Conservation (phyloP, 2,329 filamentous ascomycete genomes). For the Claviceps lovelessii region DNA sequence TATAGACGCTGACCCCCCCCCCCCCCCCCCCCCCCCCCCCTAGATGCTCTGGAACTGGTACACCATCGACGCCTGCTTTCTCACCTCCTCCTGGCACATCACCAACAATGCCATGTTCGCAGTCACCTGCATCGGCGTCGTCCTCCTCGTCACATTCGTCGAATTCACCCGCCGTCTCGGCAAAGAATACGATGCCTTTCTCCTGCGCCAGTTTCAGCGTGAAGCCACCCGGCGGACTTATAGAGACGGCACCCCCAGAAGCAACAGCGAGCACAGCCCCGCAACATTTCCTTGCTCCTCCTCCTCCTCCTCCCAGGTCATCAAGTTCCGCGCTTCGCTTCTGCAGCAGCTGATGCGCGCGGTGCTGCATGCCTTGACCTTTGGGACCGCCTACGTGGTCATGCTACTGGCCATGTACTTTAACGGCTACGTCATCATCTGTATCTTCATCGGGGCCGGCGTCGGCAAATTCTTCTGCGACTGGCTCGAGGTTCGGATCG, state of each 20-base stretch:
- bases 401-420: constrained; percentile 55
- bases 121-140: constrained; percentile 62
- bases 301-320: constrained; percentile 6
- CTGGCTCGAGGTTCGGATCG: constrained; percentile 27
- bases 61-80: constrained; percentile 58
- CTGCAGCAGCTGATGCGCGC: constrained; percentile 53
- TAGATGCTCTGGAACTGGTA: constrained; percentile 74
- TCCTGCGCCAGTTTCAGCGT: constrained; percentile 37
- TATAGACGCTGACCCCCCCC: too few species aligned
- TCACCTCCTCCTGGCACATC: constrained; percentile 56
- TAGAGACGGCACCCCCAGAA: constrained; percentile 9
- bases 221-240: constrained; percentile 8
- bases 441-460: constrained; percentile 47
- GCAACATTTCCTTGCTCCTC: background rate
- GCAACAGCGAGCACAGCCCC: constrained; percentile 5
- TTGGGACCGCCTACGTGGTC: constrained; percentile 61
- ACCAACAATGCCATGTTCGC: constrained; percentile 59
- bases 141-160: constrained; percentile 55
- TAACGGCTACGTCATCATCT: constrained; percentile 63
- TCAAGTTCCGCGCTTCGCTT: constrained; percentile 39
- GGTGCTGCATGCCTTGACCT: constrained; percentile 52
- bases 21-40: too few species aligned
- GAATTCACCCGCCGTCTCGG: constrained; percentile 57
- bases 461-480: constrained; percentile 40
- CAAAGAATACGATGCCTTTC: constrained; percentile 56